These are phyloP conservation scores for Globisporangium ultimum DNA, from an alignment of 352 stramenopile species.

Conservation along the genomic window DNA sequence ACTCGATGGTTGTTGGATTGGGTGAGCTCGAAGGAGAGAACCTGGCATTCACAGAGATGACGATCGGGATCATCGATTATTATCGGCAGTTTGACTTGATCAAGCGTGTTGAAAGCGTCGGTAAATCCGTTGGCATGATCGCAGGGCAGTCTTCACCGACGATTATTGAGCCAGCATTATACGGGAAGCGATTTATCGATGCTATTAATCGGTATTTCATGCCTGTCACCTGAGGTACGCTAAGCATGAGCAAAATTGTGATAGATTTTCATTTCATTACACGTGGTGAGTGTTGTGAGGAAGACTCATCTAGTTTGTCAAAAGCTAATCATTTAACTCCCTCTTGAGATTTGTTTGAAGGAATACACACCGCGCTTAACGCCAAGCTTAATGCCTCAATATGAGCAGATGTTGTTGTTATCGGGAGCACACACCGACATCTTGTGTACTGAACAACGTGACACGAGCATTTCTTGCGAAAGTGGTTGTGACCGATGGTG, in stretches of 20 bases:
- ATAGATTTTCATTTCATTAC: too few species aligned
- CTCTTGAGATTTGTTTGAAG: slow-evolving; percentile 3
- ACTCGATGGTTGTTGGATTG: slow-evolving; percentile 97
- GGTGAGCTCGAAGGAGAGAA: slow-evolving; percentile 17
- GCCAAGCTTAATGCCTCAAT: slow-evolving; percentile 49
- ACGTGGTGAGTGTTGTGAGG: too few species aligned
- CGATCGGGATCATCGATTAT: slow-evolving; percentile 99
- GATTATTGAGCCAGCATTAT: slow-evolving; percentile 97
- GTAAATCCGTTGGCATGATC: slow-evolving; percentile 98
- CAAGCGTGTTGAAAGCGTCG: slow-evolving; percentile 98
- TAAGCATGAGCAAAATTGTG: slow-evolving; percentile 28
- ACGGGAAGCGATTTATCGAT: slow-evolving; percentile 94
- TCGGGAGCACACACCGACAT: slow-evolving; percentile 59
- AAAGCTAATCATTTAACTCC: neutral
- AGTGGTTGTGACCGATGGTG: slow-evolving; percentile 45
- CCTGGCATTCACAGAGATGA: slow-evolving; percentile 64
- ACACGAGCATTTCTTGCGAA: slow-evolving; percentile 54
- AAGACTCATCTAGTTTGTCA: too few species aligned
- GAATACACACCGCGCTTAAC: slow-evolving; percentile 18
- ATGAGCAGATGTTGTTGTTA: slow-evolving; percentile 47
- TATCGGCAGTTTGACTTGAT: slow-evolving; percentile 98
- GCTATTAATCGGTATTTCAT: slow-evolving; percentile 97
- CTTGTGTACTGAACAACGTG: slow-evolving; percentile 52
- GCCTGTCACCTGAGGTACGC: slow-evolving; percentile 88
- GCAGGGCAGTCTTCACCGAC: slow-evolving; percentile 96